phyloP scores from a whole-genome alignment of 2,329 filamentous ascomycete genomes.

The Trichoderma sp. region DNA sequence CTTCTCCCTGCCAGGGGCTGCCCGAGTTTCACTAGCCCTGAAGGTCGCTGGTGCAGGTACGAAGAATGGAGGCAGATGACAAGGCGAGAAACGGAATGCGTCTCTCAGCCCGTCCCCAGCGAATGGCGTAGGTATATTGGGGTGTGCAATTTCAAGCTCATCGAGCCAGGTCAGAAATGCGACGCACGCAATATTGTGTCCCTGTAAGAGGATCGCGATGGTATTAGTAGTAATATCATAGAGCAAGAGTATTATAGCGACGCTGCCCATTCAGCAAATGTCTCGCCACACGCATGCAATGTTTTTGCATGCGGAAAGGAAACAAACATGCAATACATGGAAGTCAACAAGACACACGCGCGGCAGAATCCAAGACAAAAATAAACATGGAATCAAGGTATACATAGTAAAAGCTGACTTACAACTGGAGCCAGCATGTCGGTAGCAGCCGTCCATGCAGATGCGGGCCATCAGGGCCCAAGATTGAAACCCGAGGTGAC shows the following conservation, averaged over 20 bases:
- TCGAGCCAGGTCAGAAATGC: constrained; percentile 9
- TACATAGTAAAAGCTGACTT: no score
- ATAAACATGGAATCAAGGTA: constrained; percentile 15
- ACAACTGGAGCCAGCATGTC: constrained; percentile 12
- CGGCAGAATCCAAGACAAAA: constrained; percentile 12
- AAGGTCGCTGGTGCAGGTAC: constrained; percentile 26
- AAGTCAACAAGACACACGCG: constrained; percentile 2
- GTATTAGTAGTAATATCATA: neutral
- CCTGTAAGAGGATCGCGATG: neutral
- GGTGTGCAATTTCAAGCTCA: constrained; percentile 16
- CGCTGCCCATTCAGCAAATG: neutral
- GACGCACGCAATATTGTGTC: neutral
- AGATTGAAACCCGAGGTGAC: constrained; percentile 3
- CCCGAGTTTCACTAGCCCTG: constrained; percentile 20
- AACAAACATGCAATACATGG: neutral
- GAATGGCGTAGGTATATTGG: constrained; percentile 15
- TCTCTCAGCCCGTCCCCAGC: constrained; percentile 19
- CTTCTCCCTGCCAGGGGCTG: constrained; percentile 28
- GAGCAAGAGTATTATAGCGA: no score
- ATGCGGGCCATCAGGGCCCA: constrained; percentile 18
- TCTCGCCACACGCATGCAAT: constrained; percentile 5
- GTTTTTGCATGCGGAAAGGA: neutral
- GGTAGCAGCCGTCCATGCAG: constrained; percentile 21
- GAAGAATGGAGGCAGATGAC: constrained; percentile 21
- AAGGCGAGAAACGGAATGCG: constrained; percentile 28